Conservation (phyloP, 805 yeast species). For the Candida takata region DNA sequence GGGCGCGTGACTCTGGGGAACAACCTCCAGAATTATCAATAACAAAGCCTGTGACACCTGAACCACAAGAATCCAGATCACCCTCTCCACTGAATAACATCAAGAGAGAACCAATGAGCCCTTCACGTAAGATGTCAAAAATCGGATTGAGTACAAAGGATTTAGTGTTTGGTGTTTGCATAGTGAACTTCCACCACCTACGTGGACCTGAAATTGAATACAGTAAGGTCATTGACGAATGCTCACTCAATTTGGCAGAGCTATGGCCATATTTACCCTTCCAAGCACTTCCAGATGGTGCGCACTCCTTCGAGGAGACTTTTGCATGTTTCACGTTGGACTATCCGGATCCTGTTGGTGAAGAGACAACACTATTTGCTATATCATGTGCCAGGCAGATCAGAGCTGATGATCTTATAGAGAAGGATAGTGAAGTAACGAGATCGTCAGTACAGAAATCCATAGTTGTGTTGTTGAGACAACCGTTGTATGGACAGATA, state of each 20-base stretch:
- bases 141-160: constrained; percentile 19
- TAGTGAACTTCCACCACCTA: constrained; percentile 88
- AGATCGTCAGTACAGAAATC: constrained; percentile 89
- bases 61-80: too few relatives aligned
- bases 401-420: constrained; percentile 49
- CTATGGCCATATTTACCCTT: constrained; percentile 88
- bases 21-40: not conserved
- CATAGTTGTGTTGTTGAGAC: constrained; percentile 75
- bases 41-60: not conserved
- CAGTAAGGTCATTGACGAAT: constrained; percentile 39
- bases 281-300: constrained; percentile 94
- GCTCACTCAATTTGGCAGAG: constrained; percentile 27
- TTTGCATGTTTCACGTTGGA: constrained; percentile 83
- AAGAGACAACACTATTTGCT: constrained; percentile 69
- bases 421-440: constrained; percentile 57
- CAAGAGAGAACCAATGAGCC: not conserved
- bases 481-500: constrained; percentile 83
- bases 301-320: constrained; percentile 89
- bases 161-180: constrained; percentile 71
- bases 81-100: too few relatives aligned
- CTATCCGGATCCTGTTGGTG: constrained; percentile 31
- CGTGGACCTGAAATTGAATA: constrained; percentile 95
- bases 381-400: constrained; percentile 90
- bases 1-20: not conserved
- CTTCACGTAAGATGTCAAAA: constrained; percentile 13